Evolutionary conservation across 352 stramenopile species (phyloP).

Genomic region (Globisporangium emineosum): DNA sequence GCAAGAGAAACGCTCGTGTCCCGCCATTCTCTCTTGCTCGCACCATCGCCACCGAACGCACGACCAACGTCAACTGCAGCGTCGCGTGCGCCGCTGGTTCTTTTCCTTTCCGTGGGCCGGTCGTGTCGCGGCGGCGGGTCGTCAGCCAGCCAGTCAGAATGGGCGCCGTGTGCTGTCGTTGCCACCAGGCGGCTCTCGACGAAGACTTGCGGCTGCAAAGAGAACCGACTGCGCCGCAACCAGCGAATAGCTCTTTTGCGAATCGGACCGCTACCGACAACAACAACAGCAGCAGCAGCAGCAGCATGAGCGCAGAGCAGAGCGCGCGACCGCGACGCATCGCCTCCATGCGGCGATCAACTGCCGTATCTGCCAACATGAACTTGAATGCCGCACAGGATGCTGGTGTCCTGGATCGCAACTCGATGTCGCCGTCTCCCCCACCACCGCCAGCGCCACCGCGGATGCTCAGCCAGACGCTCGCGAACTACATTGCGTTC

Average conservation of each 20-base stretch:
- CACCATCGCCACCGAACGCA: background rate
- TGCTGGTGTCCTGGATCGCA: background rate
- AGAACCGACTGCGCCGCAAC: background rate
- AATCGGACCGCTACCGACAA: background rate
- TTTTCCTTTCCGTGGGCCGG: background rate
- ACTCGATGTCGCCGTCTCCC: background rate
- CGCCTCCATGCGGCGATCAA: constrained; percentile 2
- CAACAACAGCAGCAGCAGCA: background rate
- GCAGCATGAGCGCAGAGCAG: constrained; percentile 10
- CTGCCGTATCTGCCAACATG: constrained; percentile 27
- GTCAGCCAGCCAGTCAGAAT: constrained; percentile 25
- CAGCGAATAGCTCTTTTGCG: background rate
- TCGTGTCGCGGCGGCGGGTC: background rate
- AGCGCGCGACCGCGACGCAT: background rate
- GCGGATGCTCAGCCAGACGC: constrained; percentile 43
- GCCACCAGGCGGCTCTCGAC: constrained; percentile 57
- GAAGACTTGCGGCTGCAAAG: constrained; percentile 36
- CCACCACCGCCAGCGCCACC: constrained; percentile 14
- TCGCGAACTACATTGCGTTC: constrained; percentile 76
- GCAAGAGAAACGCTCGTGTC: background rate
- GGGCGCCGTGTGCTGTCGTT: constrained; percentile 69
- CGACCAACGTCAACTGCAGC: background rate
- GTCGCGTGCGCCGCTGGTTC: background rate
- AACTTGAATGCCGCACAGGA: constrained; percentile 19
- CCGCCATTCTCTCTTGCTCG: background rate